Conservation (phyloP, 2,329 filamentous ascomycete genomes). For the Claviceps purpurea region DNA sequence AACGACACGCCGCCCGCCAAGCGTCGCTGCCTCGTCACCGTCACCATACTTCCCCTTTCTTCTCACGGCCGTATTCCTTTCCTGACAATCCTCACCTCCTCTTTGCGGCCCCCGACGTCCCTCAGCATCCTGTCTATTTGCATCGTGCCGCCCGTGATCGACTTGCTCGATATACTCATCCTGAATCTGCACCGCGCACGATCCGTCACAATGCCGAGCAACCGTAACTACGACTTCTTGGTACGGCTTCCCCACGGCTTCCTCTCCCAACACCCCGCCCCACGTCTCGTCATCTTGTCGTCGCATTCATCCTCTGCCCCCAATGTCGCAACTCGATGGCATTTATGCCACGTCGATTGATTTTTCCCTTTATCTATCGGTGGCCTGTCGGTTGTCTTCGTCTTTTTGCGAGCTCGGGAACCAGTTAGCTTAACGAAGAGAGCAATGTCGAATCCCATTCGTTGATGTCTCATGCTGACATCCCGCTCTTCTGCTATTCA, state of each 20-base stretch:
- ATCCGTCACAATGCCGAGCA: constrained; percentile 68
- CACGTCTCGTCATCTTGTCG: not conserved
- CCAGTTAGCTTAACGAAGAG: not conserved
- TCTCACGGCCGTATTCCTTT: not conserved
- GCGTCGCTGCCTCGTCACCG: constrained; percentile 6
- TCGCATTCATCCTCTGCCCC: not conserved
- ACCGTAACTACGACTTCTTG: constrained; percentile 98
- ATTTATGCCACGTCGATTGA: not conserved
- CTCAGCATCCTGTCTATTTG: not conserved
- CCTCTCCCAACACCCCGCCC: constrained; percentile 8
- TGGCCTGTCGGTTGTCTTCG: not conserved
- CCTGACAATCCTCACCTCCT: not conserved
- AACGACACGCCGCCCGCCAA: constrained; percentile 4
- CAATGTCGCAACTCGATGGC: not conserved
- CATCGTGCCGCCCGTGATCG: not conserved
- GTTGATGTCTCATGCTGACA: constrained; percentile 2
- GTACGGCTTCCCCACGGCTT: constrained; percentile 39
- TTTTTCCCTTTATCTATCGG: not conserved
- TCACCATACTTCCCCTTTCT: constrained; percentile 4
- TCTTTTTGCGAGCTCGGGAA: not conserved
- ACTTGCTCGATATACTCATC: not conserved
- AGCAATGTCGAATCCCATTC: not conserved
- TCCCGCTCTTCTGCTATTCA: constrained; percentile 22
- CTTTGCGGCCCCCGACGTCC: not conserved
- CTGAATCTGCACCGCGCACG: constrained; percentile 5